These are phyloP conservation scores for Ophiostoma australiae DNA, from an alignment of 2,329 filamentous ascomycete species.

Conservation along the genomic window DNA sequence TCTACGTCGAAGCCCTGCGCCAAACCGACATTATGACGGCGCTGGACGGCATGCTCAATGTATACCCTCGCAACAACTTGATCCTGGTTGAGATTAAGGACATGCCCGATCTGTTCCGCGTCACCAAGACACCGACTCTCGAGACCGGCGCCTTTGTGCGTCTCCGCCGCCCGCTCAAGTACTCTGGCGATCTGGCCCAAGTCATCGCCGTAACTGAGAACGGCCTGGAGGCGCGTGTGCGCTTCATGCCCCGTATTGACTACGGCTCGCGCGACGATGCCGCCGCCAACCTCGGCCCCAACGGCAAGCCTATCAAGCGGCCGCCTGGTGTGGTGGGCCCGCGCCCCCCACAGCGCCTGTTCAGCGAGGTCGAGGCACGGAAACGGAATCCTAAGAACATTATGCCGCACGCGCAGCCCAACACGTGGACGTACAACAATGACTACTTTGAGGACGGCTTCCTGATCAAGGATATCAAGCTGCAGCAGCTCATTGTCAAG, in stretches of 20 bases:
- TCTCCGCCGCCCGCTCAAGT: conserved; percentile 71
- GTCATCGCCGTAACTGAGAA: conserved; percentile 91
- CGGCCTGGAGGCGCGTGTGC: conserved; percentile 79
- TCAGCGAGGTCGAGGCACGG: conserved; percentile 87
- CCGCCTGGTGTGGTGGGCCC: conserved; percentile 53
- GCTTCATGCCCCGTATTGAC: conserved; percentile 84
- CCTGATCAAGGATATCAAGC: conserved; percentile 87
- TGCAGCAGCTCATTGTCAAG: conserved; percentile 77
- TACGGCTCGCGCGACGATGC: conserved; percentile 82
- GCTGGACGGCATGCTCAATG: conserved; percentile 77
- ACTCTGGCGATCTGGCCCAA: conserved; percentile 84
- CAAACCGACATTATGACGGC: conserved; percentile 81
- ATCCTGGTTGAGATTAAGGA: conserved; percentile 91
- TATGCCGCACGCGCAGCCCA: conserved; percentile 66
- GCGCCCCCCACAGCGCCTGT: conserved; percentile 79
- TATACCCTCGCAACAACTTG: conserved; percentile 83
- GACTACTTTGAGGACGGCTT: conserved; percentile 93
- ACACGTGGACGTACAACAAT: conserved; percentile 76
- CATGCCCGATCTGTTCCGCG: conserved; percentile 91
- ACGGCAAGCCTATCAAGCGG: conserved; percentile 76
- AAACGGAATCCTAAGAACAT: conserved; percentile 70
- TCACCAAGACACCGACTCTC: conserved; percentile 78
- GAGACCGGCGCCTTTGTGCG: conserved; percentile 90
- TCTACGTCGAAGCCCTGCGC: conserved; percentile 88
- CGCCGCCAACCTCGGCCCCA: conserved; percentile 43